Evolutionary conservation across 805 yeast genomes (phyloP), one percentile per base, ranked within the genome.

Genomic region (Wickerhamiella musiphila): DNA sequence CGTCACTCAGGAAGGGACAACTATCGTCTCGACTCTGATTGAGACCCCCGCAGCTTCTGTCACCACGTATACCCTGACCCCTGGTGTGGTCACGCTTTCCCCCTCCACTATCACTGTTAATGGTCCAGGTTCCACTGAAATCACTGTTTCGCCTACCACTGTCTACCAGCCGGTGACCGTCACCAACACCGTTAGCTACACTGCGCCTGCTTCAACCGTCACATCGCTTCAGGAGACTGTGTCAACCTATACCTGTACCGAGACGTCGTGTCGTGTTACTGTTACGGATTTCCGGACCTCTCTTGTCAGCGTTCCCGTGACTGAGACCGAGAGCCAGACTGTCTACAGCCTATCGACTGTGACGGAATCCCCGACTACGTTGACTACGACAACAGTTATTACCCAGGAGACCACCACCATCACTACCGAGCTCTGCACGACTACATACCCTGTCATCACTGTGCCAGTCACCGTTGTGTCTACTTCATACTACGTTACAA

Each of bases 41-140:
- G 15, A 9, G 9, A 4, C 13, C 4, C 29, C 9, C 5, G 16
- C 20, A 8, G 26, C 34, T 18, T 13, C 29, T 9, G 7, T 15
- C 17, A 18, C 26, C 5, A 29, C 32, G 5, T n/a, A 22, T 7
- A 14, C 14, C n/a, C 9, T 24, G 18, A 24, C 26, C 5, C 26
- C 26, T 13, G n/a, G 15, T 14, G 31, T 10, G 12, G 18, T 28
- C n/a, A 17, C 27, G 15, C 21, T 24, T 5, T 9, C 31, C 13
- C 20, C 26, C 11, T 8, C 23, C 18, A 18, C 23, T 12, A 23
- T 17, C 10, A 23, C 32, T 11, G 17, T 29, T 13, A 3, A 17
- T 28, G 32, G 32, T 4, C 31, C 31, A 15, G 20, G 25, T 13
- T 7, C n/a, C 18, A 31, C 33, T 12, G 23, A 22, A 14, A 14